Evolutionary conservation across 2,329 filamentous ascomycete genomes (phyloP).

Genomic region (Cladosporium austrohemisphaericum): DNA sequence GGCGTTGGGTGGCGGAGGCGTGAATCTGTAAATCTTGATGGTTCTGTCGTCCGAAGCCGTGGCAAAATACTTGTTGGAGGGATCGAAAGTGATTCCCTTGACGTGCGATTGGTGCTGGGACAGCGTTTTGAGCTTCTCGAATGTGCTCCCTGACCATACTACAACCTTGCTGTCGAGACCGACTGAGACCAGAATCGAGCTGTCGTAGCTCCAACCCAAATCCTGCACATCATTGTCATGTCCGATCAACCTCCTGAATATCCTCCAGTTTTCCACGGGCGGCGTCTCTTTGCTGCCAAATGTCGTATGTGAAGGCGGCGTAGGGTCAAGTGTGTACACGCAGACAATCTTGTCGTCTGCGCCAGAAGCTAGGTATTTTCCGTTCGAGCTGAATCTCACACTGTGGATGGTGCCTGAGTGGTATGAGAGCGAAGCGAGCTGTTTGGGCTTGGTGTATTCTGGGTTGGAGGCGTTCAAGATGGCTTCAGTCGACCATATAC

Average conservation of each 20-base stretch:
- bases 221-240: constrained; percentile 99
- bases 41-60: constrained; percentile 95
- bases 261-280: constrained; percentile 97
- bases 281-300: constrained; percentile 87
- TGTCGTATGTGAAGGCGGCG: constrained; percentile 69
- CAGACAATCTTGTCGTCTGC: constrained; percentile 99
- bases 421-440: constrained; percentile 97
- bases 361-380: constrained; percentile 90
- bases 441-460: constrained; percentile 72
- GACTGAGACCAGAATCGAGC: constrained; percentile 91
- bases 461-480: constrained; percentile 76
- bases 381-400: constrained; percentile 92
- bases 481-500: constrained; percentile 95
- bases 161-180: constrained; percentile 97
- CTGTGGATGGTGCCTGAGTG: constrained; percentile 97
- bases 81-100: constrained; percentile 97
- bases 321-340: constrained; percentile 86
- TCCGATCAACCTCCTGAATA: constrained; percentile 84
- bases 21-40: constrained; percentile 95
- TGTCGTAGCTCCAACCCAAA: constrained; percentile 93
- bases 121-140: constrained; percentile 94
- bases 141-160: constrained; percentile 96
- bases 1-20: constrained; percentile 82
- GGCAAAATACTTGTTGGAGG: constrained; percentile 98
- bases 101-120: constrained; percentile 94